Evolutionary conservation across 169 alveolate species (phyloP).

Genomic region (Cryptosporidium canis): DNA sequence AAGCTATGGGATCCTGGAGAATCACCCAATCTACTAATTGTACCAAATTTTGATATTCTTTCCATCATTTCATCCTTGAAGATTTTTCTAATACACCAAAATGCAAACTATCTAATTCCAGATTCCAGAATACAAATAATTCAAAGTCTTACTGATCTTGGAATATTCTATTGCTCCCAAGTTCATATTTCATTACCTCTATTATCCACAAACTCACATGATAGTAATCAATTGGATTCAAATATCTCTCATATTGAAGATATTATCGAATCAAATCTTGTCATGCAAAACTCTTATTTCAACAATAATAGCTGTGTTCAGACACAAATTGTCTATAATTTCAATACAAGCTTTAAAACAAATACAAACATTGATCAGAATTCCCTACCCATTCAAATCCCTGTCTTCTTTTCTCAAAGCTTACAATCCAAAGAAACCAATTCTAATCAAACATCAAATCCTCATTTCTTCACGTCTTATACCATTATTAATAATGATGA

Average conservation of each 20-base stretch:
- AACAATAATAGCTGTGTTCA: neutral
- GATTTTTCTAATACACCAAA: neutral
- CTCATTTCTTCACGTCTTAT: constrained; percentile 44
- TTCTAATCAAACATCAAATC: neutral
- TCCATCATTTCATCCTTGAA: constrained; percentile 15
- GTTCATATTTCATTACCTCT: constrained; percentile 24
- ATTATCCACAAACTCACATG: neutral
- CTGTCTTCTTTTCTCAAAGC: constrained; percentile 28
- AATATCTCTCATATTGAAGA: neutral
- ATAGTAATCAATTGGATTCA: neutral
- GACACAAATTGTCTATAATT: neutral
- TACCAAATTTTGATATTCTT: neutral
- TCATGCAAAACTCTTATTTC: neutral
- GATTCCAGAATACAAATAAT: constrained; percentile 15
- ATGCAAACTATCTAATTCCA: constrained; percentile 18
- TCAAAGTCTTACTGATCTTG: constrained; percentile 21
- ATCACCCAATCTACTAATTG: constrained; percentile 5
- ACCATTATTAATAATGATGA: constrained; percentile 17
- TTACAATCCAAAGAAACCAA: neutral
- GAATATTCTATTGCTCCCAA: constrained; percentile 21
- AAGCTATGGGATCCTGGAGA: constrained; percentile 3
- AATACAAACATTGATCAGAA: neutral
- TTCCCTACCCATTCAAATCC: constrained; percentile 23
- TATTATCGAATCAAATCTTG: constrained; percentile 16
- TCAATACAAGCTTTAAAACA: constrained; percentile 4